Percentiles rank a stretch among this genome's conserved stretches.
phyloP scores from a whole-genome alignment of 352 stramenopile species.

The Phytophthora ramorum region DNA sequence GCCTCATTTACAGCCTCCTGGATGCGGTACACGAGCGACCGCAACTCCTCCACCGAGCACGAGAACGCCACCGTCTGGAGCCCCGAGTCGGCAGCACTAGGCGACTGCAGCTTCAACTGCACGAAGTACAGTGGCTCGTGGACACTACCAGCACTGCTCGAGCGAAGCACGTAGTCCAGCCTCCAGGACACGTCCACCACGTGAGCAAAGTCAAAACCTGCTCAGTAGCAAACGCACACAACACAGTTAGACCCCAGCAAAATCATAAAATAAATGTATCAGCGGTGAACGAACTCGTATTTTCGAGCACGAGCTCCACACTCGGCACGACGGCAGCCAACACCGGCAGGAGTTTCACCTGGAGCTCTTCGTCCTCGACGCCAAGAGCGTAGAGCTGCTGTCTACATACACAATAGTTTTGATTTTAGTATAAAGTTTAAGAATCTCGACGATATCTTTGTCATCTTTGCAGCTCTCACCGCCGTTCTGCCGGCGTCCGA shows the following conservation, averaged over 20 bases:
- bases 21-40: conserved; percentile 73
- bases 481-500: conserved; percentile 17
- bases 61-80: conserved; percentile 56
- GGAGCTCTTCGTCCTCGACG: conserved; percentile 36
- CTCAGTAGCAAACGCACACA: background rate
- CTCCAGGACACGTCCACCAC: conserved; percentile 78
- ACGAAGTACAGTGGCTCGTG: conserved; percentile 72
- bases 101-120: conserved; percentile 65
- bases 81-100: conserved; percentile 22
- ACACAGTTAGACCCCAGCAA: background rate
- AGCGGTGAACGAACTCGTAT: conserved; percentile 32
- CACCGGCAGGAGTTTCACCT: conserved; percentile 32
- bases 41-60: conserved; percentile 75
- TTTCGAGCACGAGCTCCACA: conserved; percentile 41
- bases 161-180: conserved; percentile 74
- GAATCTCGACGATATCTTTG: background rate
- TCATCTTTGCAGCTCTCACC: conserved; percentile 16
- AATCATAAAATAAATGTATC: background rate
- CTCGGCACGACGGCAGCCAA: conserved; percentile 23
- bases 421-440: conserved; percentile 23
- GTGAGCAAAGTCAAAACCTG: conserved; percentile 79
- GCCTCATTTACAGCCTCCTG: conserved; percentile 70
- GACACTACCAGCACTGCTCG: conserved; percentile 59
- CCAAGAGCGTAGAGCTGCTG: conserved; percentile 41
- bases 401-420: conserved; percentile 7